A percentile compares a stretch with the other conserved stretches of the same genome.
phyloP scores from a whole-genome alignment of 495 filamentous ascomycete species.

The Physcia stellaris region DNA sequence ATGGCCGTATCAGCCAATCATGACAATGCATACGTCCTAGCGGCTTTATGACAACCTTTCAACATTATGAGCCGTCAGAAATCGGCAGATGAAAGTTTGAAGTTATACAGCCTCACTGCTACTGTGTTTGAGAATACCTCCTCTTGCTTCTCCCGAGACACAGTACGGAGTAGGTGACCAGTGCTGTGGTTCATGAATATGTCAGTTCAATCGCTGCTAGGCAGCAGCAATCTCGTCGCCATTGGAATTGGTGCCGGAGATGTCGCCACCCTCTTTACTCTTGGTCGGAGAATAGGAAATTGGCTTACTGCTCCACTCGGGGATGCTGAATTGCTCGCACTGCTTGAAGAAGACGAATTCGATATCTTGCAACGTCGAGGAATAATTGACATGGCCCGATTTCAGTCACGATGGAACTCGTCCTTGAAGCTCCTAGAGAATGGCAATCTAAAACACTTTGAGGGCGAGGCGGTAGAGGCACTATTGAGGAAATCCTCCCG shows the following conservation, averaged over 20 bases:
- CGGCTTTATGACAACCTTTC: too few relatives aligned
- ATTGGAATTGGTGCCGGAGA: background rate
- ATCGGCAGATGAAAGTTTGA: too few relatives aligned
- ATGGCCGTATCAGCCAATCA: too few relatives aligned
- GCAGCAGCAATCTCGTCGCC: background rate
- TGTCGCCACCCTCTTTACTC: background rate
- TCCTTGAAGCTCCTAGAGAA: background rate
- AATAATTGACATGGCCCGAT: background rate
- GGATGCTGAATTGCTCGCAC: background rate
- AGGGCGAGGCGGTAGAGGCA: background rate
- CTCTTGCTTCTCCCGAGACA: too few relatives aligned
- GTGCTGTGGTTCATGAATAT: too few relatives aligned
- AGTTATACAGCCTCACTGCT: too few relatives aligned
- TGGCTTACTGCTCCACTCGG: background rate
- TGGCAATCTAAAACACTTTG: background rate
- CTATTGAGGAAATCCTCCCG: background rate
- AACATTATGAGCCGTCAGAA: too few relatives aligned
- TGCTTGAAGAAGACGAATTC: background rate
- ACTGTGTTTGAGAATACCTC: too few relatives aligned
- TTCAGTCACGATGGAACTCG: background rate
- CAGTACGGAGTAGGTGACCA: too few relatives aligned
- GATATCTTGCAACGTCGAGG: background rate
- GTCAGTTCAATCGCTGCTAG: background rate
- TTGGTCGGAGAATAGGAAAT: background rate
- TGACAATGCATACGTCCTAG: too few relatives aligned